Evolutionary conservation across 768 basidiomycete genomes (phyloP).

Genomic region (Suillus luteus): DNA sequence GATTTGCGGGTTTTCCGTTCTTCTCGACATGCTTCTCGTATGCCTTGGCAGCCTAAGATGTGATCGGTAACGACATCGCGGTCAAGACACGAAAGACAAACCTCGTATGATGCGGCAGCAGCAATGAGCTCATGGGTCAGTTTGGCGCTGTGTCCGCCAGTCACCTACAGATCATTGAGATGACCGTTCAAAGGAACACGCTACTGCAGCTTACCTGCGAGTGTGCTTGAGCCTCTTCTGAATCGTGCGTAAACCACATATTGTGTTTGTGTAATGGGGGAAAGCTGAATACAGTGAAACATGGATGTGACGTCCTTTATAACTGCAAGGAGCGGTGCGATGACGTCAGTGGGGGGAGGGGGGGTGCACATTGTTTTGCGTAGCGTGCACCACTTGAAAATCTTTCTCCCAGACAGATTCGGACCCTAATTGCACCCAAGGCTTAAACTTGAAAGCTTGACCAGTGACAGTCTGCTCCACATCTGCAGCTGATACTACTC

Average conservation of each 20-base stretch:
- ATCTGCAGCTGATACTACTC: background rate
- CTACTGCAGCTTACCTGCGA: constrained; percentile 13
- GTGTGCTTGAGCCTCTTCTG: constrained; percentile 28
- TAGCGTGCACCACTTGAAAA: too few species aligned
- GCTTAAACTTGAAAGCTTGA: too few species aligned
- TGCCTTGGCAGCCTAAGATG: constrained; percentile 30
- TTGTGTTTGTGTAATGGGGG: background rate
- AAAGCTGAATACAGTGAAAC: background rate
- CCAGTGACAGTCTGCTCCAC: background rate
- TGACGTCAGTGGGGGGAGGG: constrained; percentile 1
- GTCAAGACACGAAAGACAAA: background rate
- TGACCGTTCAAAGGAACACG: background rate
- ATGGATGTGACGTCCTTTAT: background rate
- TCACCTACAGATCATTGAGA: constrained; percentile 19
- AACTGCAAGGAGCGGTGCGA: background rate
- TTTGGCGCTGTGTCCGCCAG: constrained; percentile 20
- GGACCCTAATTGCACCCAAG: too few species aligned
- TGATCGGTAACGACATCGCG: constrained; percentile 7
- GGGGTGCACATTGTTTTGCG: background rate
- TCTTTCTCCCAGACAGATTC: too few species aligned
- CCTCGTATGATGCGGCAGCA: constrained; percentile 33
- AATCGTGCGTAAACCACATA: constrained; percentile 30
- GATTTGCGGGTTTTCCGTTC: constrained; percentile 26
- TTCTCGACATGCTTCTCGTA: constrained; percentile 26
- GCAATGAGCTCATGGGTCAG: constrained; percentile 31